Evolutionary conservation across 2,329 filamentous ascomycete genomes (phyloP), one percentile per base, ranked within the genome.

Genomic region (Zymoseptoria crescenta): DNA sequence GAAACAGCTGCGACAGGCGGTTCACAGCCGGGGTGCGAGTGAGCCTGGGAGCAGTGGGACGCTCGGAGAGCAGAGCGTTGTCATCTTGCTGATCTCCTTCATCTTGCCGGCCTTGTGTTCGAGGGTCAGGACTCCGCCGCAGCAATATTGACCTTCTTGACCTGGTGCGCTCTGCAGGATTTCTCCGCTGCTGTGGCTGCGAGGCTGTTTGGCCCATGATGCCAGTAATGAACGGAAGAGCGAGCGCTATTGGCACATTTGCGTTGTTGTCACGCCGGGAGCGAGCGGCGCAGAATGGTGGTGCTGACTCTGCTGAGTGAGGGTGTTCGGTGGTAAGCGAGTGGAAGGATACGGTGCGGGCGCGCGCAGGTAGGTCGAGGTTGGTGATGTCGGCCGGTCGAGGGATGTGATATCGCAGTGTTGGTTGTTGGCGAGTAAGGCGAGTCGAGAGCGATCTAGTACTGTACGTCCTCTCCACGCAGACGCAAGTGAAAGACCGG

Each of bases 151-250:
- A 45, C 35, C 35, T 45, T 45, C 35, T 45, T 45, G 35, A 16
- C 35, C 35, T 45, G 35, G 35, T 45, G 35, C 35, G 35, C 35
- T 45, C 35, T 45, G 35, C 35, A 28, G 58, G 53, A 54, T 56
- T 35, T 30, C 19, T 35, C 52, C 20, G 45, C n/a, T 61, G 55
- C 57, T 61, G 58, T 28, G 67, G 69, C 61, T 64, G 67, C 54
- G 71, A 73, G 30, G 67, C 64, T 56, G 64, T 61, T 59, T 73
- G 70, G 49, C 71, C 71, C 71, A 73, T 73, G 50, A 24, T 62
- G 56, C 56, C 27, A 50, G 52, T 45, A 49, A 27, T 54, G 52
- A 35, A n/a, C 13, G 35, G 35, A 49, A 20, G 30, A 24, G 28
- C 48, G 13, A 27, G 54, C 54, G 53, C 56, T 61, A 58, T 61